Evolutionary conservation across 2,329 filamentous ascomycete genomes (phyloP).

Genomic region (Chaetothyriales sp.): DNA sequence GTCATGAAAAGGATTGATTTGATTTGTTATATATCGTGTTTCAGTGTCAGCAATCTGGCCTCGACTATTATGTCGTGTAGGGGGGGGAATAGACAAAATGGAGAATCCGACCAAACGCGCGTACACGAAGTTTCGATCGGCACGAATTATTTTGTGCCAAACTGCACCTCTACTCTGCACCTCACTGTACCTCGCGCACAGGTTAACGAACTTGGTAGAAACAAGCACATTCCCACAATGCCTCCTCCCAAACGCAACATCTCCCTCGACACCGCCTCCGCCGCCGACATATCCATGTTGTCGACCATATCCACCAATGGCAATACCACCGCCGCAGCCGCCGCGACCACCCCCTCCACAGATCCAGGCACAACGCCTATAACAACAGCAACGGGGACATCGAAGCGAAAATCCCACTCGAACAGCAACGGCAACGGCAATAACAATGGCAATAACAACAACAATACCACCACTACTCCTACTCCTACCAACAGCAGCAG

Average conservation of each 20-base stretch:
- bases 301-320: slow-evolving; percentile 10
- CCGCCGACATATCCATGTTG: slow-evolving; percentile 14
- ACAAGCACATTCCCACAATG: slow-evolving; percentile 11
- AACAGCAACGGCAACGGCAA: not conserved
- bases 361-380: slow-evolving; percentile 18
- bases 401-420: slow-evolving; percentile 2
- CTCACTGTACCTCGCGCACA: too few species aligned
- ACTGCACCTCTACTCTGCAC: not conserved
- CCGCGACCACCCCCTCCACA: too few species aligned
- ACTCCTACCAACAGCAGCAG: too few species aligned
- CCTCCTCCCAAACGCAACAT: slow-evolving; percentile 14
- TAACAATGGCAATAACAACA: too few species aligned
- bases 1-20: slow-evolving; percentile 1
- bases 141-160: too few species aligned
- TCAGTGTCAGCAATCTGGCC: not conserved
- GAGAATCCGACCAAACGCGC: too few species aligned
- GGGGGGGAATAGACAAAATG: too few species aligned
- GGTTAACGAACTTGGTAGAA: too few species aligned
- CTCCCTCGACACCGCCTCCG: slow-evolving; percentile 11
- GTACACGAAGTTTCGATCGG: too few species aligned
- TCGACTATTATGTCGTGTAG: not conserved
- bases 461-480: too few species aligned
- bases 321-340: slow-evolving; percentile 14
- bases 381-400: slow-evolving; percentile 7
- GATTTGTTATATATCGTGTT: not conserved